Percentiles rank a stretch among this genome's conserved stretches.
These are phyloP conservation scores for Citrullus amarus DNA, from an alignment of 306 rosid genomes.

Conservation along the genomic window DNA sequence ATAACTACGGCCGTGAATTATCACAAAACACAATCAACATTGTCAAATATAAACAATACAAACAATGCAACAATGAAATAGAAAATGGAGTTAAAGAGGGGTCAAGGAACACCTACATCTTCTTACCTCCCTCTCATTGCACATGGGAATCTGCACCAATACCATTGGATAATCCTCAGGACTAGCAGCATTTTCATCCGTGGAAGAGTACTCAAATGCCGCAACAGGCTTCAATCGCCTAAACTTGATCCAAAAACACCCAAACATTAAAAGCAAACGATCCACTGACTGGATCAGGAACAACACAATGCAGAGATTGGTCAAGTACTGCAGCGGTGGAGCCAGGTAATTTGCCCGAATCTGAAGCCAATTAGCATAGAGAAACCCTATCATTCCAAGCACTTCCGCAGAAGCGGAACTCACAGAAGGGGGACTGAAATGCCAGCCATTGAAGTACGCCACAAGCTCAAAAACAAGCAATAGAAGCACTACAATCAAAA, in stretches of 20 bases:
- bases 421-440: slow-evolving; percentile 63
- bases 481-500: slow-evolving; percentile 40
- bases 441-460: slow-evolving; percentile 95
- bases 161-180: slow-evolving; percentile 83
- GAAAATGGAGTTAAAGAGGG: slow-evolving; percentile 8
- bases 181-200: slow-evolving; percentile 17
- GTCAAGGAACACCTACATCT: slow-evolving; percentile 60
- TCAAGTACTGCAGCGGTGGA: slow-evolving; percentile 72
- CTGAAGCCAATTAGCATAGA: slow-evolving; percentile 65
- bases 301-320: slow-evolving; percentile 63
- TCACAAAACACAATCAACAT: not conserved
- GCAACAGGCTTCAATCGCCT: slow-evolving; percentile 59
- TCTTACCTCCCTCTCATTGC: slow-evolving; percentile 99
- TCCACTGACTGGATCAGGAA: slow-evolving; percentile 87
- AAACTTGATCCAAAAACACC: slow-evolving; percentile 91
- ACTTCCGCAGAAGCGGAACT: slow-evolving; percentile 51
- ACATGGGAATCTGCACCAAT: slow-evolving; percentile 90
- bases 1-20: not conserved
- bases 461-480: slow-evolving; percentile 59
- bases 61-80: not conserved
- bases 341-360: slow-evolving; percentile 59
- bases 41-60: not conserved
- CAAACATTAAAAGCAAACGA: slow-evolving; percentile 62
- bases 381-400: slow-evolving; percentile 37
- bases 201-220: slow-evolving; percentile 31